Base-by-base conservation (phyloP, 148 eudicot genomes). In the Suaeda aralocaspica region DNA sequence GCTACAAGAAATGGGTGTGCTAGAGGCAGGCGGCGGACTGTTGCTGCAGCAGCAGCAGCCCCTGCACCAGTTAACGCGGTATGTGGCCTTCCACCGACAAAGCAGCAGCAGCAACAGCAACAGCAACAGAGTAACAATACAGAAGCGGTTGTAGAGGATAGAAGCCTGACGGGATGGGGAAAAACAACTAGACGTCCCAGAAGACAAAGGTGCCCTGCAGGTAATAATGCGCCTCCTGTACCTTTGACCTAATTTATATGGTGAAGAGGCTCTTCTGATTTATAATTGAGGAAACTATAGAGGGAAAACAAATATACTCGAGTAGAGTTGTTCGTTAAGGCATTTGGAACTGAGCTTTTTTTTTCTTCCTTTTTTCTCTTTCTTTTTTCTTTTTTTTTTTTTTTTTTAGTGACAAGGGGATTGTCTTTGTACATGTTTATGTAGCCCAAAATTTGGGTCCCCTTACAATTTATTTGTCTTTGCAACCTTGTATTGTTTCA, bases 181-280 rank as follows among this genome's bases (percentile, higher is more conserved):
- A 91, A 91, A 89, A 86, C 91, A 11, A 86, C 96, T 46, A 79
- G 98, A 69, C 91, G 92, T 57, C 98, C 95, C 26, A 79, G 96
- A 49, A 77, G 95, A 57, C 96, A 89, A 71, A 73, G 98, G 77
- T 87, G 78, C 80, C 84, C 89, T 77, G 82, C 86, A 34, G 86
- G 92, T 76, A 88, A 81, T 68, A 79, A 77, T 77, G 80, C 81
- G 16, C 66, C 85, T 48, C 69, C 74, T 4, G 81, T 84, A 61
- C 72, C 80, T 39, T 72, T 84, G 77, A 80, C 85, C 45, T 86
- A 79, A 86, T 70, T 42, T 60, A 55, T 68, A 36, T 73, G 45
- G 58, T 34, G 44, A 49, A 66, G 71, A 72, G 68, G 53, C 18
- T 13, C 15, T 45, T 73, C 68, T 72, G 76, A n/a, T 33, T 60